Conservation (phyloP, 2,329 filamentous ascomycete species). For the Leptographium galeiforme region DNA sequence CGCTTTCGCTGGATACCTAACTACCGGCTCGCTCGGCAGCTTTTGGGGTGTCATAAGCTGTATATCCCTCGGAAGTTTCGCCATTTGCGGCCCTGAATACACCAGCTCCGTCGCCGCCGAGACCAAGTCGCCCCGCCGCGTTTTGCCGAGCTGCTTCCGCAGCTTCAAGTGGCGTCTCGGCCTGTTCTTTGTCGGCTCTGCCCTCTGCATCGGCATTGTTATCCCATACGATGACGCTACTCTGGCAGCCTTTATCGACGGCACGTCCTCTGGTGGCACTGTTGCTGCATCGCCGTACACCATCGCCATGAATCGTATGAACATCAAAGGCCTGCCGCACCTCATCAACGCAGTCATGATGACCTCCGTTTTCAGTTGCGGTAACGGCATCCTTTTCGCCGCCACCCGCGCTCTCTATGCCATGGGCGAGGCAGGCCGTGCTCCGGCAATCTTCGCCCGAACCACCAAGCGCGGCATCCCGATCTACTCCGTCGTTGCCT, state of each 20-base stretch:
- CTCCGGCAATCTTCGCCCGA: slow-evolving; percentile 22
- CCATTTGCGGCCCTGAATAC: slow-evolving; percentile 23
- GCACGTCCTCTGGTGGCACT: slow-evolving; percentile 26
- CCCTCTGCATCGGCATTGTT: slow-evolving; percentile 47
- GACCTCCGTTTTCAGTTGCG: slow-evolving; percentile 44
- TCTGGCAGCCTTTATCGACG: slow-evolving; percentile 32
- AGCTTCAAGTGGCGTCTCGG: slow-evolving; percentile 54
- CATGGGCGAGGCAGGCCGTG: slow-evolving; percentile 42
- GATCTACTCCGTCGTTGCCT: slow-evolving; percentile 44
- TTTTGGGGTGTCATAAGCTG: slow-evolving; percentile 55
- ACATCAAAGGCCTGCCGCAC: slow-evolving; percentile 38
- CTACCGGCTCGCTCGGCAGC: slow-evolving; percentile 26
- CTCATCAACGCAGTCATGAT: slow-evolving; percentile 49
- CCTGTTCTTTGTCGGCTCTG: slow-evolving; percentile 54
- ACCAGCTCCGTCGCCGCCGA: slow-evolving; percentile 37
- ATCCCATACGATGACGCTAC: slow-evolving; percentile 45
- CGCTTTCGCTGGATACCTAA: slow-evolving; percentile 28
- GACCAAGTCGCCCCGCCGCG: slow-evolving; percentile 40
- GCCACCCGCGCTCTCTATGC: slow-evolving; percentile 46
- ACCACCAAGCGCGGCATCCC: slow-evolving; percentile 47
- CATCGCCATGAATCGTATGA: slow-evolving; percentile 42
- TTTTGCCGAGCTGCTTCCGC: slow-evolving; percentile 50
- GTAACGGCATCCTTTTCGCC: slow-evolving; percentile 48
- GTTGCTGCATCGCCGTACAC: slow-evolving; percentile 42
- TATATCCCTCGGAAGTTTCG: slow-evolving; percentile 44